Conservation (phyloP, 2,329 filamentous ascomycete genomes). For the Penicillium sp. region DNA sequence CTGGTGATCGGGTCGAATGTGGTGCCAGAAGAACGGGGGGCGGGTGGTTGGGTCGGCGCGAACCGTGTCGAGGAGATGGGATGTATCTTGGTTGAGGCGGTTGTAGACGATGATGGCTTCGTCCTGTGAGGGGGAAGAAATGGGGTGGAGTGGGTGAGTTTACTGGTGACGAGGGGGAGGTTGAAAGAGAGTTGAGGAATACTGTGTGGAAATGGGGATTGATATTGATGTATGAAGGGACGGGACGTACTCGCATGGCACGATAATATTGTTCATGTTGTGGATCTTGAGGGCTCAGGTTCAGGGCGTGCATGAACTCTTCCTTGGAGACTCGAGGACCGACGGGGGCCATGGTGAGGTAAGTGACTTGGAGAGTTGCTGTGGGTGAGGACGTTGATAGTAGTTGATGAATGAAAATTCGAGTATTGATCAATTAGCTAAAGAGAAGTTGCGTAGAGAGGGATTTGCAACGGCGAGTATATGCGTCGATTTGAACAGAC, state of each 20-base stretch:
- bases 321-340: constrained; percentile 42
- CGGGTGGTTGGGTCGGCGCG: constrained; percentile 32
- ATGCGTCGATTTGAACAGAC: too few species aligned
- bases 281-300: constrained; percentile 36
- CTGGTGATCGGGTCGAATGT: constrained; percentile 40
- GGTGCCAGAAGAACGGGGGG: constrained; percentile 44
- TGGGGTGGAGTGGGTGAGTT: not conserved
- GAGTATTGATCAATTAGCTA: not conserved
- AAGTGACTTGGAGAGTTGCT: not conserved
- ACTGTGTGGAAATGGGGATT: too few species aligned
- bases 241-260: constrained; percentile 39
- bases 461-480: too few species aligned
- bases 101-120: constrained; percentile 42
- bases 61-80: constrained; percentile 37
- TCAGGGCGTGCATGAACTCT: constrained; percentile 43
- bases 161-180: not conserved
- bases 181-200: too few species aligned
- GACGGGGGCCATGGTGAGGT: constrained; percentile 28
- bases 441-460: too few species aligned
- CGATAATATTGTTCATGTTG: constrained; percentile 42
- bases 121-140: constrained; percentile 25
- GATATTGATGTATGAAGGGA: not conserved
- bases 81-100: constrained; percentile 36
- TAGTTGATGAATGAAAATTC: not conserved
- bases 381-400: not conserved